phyloP scores from a whole-genome alignment of 768 basidiomycete genomes.

The Mycena filopes region DNA sequence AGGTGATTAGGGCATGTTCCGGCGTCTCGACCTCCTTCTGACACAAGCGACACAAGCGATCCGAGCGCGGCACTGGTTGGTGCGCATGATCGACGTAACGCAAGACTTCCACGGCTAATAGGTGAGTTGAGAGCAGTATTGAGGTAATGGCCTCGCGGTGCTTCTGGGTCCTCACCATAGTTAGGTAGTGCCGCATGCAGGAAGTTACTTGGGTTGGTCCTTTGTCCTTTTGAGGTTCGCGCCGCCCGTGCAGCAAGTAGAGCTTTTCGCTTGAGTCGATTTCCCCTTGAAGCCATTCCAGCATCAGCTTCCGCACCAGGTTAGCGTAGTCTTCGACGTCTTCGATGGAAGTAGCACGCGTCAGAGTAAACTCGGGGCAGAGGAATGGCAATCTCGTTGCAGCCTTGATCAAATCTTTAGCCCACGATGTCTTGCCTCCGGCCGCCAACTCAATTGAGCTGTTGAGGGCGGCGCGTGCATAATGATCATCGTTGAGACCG shows the following conservation, averaged over 20 bases:
- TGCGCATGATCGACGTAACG: too few species aligned
- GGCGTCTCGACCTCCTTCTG: not conserved
- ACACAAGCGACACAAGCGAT: not conserved
- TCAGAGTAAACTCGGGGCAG: constrained; percentile 3
- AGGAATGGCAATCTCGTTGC: constrained; percentile 5
- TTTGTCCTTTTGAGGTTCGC: constrained; percentile 21
- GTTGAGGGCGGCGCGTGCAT: not conserved
- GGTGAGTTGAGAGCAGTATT: constrained; percentile 18
- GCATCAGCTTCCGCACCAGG: not conserved
- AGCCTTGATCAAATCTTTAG: not conserved
- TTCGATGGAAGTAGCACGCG: not conserved
- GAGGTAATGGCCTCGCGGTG: constrained; percentile 20
- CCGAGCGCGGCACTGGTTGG: not conserved
- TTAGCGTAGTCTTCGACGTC: constrained; percentile 1
- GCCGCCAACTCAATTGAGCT: constrained; percentile 2
- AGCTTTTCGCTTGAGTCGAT: constrained; percentile 25
- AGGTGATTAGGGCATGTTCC: not conserved
- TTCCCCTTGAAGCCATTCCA: constrained; percentile 13
- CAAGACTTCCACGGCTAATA: constrained; percentile 9
- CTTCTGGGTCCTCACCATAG: constrained; percentile 2
- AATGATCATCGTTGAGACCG: not conserved
- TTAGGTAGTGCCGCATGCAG: constrained; percentile 18
- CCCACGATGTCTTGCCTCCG: constrained; percentile 3
- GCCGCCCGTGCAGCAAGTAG: constrained; percentile 20
- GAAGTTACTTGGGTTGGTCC: not conserved